Percentiles rank a stretch among this genome's conserved stretches.
phyloP scores from a whole-genome alignment of 73 alveolate species.

The Tetrahymena borealis region DNA sequence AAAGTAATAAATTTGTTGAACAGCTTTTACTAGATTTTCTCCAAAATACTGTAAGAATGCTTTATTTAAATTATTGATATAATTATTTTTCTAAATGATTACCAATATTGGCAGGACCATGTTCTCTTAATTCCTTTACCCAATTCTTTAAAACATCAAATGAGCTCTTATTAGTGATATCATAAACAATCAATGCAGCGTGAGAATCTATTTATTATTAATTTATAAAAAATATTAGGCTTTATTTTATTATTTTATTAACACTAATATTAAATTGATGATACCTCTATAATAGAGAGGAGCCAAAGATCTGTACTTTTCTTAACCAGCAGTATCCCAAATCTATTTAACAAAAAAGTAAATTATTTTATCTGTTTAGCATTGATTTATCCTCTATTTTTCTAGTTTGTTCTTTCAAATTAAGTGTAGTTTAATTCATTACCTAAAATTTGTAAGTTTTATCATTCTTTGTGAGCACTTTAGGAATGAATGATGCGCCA shows the following conservation, averaged over 20 bases:
- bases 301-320: slow-evolving; percentile 39
- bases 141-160: slow-evolving; percentile 27
- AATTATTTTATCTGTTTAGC: too few relatives aligned
- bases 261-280: too few relatives aligned
- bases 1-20: too few relatives aligned
- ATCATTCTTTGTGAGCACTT: slow-evolving; percentile 14
- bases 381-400: too few relatives aligned
- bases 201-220: slow-evolving; percentile 10
- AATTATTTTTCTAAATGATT: too few relatives aligned
- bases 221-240: not conserved
- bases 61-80: too few relatives aligned
- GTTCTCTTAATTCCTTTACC: slow-evolving; percentile 25
- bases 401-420: too few relatives aligned
- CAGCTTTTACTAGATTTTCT: too few relatives aligned
- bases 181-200: slow-evolving; percentile 36
- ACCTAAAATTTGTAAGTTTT: slow-evolving; percentile 12
- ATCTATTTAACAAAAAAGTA: not conserved
- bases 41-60: too few relatives aligned
- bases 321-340: slow-evolving; percentile 51
- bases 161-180: slow-evolving; percentile 20
- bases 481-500: slow-evolving; percentile 41
- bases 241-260: not conserved
- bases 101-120: slow-evolving; percentile 39
- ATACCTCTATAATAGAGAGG: slow-evolving; percentile 42
- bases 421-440: not conserved